Evolutionary conservation across 164 flowering plant species (phyloP).

Genomic region (Umbellularia californica): DNA sequence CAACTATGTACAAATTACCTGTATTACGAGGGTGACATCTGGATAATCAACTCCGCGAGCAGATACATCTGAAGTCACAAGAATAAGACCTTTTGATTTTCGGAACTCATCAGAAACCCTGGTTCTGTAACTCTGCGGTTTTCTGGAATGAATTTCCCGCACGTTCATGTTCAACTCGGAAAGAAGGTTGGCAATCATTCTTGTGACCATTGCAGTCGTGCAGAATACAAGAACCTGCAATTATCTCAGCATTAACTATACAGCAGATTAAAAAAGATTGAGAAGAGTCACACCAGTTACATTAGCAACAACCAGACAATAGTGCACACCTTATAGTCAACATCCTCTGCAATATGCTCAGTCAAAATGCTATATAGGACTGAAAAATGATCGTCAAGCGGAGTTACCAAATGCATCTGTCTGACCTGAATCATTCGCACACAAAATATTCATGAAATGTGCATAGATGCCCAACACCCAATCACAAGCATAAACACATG

Average conservation of each 20-base stretch:
- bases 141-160: slow-evolving; percentile 93
- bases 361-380: slow-evolving; percentile 60
- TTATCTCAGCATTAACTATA: background rate
- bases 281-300: background rate
- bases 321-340: slow-evolving; percentile 73
- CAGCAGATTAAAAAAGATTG: background rate
- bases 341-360: slow-evolving; percentile 83
- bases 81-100: slow-evolving; percentile 91
- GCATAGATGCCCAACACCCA: background rate
- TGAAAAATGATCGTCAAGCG: slow-evolving; percentile 74
- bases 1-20: slow-evolving; percentile 38
- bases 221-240: slow-evolving; percentile 91
- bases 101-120: slow-evolving; percentile 93
- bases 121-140: slow-evolving; percentile 88
- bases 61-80: slow-evolving; percentile 99
- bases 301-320: background rate
- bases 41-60: slow-evolving; percentile 99
- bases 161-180: slow-evolving; percentile 78
- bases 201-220: slow-evolving; percentile 97
- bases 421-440: slow-evolving; percentile 57
- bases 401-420: slow-evolving; percentile 74
- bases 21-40: slow-evolving; percentile 92
- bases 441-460: background rate
- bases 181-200: slow-evolving; percentile 74
- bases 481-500: background rate